phyloP scores from a whole-genome alignment of 805 yeast species.

The Dipodascopsis uninucleata region DNA sequence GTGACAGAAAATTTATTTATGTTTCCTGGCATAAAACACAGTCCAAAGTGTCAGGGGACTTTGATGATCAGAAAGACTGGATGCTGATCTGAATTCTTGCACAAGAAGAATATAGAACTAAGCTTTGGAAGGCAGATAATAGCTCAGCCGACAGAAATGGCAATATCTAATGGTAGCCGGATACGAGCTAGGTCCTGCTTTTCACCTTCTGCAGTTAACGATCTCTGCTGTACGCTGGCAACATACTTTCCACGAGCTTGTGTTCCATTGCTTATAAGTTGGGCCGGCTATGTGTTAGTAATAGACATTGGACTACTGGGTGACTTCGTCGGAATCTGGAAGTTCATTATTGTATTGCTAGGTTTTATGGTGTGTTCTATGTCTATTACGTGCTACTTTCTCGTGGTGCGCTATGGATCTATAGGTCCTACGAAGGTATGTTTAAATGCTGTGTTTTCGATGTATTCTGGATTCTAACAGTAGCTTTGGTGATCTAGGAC shows the following conservation, averaged over 20 bases:
- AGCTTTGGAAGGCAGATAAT: no score
- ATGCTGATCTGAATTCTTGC: no score
- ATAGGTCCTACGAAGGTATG: constrained; percentile 35
- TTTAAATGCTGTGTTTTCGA: constrained; percentile 6
- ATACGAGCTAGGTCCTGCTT: no score
- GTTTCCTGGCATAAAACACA: no score
- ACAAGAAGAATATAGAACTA: no score
- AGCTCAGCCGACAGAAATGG: no score
- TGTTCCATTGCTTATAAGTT: constrained; percentile 31
- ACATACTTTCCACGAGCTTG: constrained; percentile 35
- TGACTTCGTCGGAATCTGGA: constrained; percentile 11
- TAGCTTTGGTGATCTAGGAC: not conserved
- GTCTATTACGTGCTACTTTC: constrained; percentile 31
- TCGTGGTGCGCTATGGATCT: constrained; percentile 33
- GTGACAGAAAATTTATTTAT: no score
- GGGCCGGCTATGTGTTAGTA: constrained; percentile 35
- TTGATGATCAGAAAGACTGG: no score
- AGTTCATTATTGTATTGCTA: constrained; percentile 13
- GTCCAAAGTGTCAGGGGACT: no score
- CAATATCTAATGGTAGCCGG: no score
- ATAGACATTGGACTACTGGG: constrained; percentile 27
- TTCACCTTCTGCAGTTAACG: constrained; percentile 5
- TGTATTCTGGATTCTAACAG: not conserved
- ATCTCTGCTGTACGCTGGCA: constrained; percentile 17
- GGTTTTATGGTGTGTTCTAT: constrained; percentile 29